Evolutionary conservation across 345 rosid species (phyloP).

Genomic region (Linum usitatissimum): DNA sequence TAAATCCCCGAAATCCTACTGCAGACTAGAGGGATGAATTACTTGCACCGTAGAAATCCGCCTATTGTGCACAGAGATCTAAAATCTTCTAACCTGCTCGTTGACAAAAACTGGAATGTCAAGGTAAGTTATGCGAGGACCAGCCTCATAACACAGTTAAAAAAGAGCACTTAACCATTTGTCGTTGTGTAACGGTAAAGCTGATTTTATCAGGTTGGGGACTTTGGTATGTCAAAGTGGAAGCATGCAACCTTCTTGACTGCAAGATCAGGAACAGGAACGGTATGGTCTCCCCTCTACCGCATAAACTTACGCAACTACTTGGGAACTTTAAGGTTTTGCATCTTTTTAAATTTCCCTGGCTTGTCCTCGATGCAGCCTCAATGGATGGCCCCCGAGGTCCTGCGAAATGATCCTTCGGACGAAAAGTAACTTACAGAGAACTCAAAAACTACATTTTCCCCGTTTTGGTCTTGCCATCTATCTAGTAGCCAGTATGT

Average conservation of each 20-base stretch:
- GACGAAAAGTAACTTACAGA: slow-evolving; percentile 54
- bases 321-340: too few relatives aligned
- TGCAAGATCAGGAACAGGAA: slow-evolving; percentile 76
- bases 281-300: slow-evolving; percentile 28
- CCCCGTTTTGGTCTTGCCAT: neutral
- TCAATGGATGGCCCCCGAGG: slow-evolving; percentile 99
- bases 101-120: slow-evolving; percentile 80
- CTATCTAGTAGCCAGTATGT: too few relatives aligned
- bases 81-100: slow-evolving; percentile 85
- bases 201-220: slow-evolving; percentile 52
- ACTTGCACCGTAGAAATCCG: slow-evolving; percentile 79
- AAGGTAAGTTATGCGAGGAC: slow-evolving; percentile 35
- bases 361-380: slow-evolving; percentile 41
- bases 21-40: slow-evolving; percentile 94
- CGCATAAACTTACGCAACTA: too few relatives aligned
- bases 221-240: slow-evolving; percentile 83
- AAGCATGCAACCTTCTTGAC: slow-evolving; percentile 69
- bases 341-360: too few relatives aligned
- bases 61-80: slow-evolving; percentile 84
- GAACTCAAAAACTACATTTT: neutral
- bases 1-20: slow-evolving; percentile 1
- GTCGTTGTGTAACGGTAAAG: slow-evolving; percentile 3
- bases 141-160: neutral
- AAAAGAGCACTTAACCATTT: neutral
- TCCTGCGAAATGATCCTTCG: slow-evolving; percentile 74